phyloP scores from a whole-genome alignment of 495 filamentous ascomycete species.

The Xylaria longipes region DNA sequence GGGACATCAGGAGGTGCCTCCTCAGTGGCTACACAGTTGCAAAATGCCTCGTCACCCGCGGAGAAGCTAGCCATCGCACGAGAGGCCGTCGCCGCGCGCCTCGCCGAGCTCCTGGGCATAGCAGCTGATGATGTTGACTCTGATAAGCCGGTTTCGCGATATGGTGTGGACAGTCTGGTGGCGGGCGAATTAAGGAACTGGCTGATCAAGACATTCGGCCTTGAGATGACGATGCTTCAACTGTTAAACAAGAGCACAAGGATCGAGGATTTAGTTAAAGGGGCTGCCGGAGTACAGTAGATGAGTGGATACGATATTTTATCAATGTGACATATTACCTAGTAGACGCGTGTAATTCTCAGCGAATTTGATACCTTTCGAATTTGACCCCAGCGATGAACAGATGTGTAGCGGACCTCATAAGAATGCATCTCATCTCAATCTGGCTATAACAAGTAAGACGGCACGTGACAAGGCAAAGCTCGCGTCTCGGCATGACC shows the following conservation, averaged over 20 bases:
- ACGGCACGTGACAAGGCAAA: background rate
- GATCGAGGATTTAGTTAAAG: background rate
- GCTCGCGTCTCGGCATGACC: background rate
- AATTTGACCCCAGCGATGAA: background rate
- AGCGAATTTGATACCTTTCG: background rate
- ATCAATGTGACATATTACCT: too few species aligned
- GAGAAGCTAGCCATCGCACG: background rate
- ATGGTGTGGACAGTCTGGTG: constrained; percentile 65
- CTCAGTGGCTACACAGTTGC: background rate
- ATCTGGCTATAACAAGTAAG: background rate
- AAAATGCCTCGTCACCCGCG: background rate
- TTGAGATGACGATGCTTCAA: background rate
- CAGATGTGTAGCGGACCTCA: background rate
- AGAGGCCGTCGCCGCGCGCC: background rate
- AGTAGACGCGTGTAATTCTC: background rate
- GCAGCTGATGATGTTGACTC: background rate
- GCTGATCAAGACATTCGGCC: constrained; percentile 29
- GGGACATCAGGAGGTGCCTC: background rate
- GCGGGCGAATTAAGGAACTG: constrained; percentile 66
- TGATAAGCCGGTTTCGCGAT: constrained; percentile 24
- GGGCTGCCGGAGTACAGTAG: background rate
- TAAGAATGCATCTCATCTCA: too few species aligned
- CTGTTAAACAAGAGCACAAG: background rate
- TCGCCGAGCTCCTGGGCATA: background rate
- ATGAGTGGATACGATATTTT: too few species aligned